A percentile compares a stretch with the other conserved stretches of the same genome.
Evolutionary conservation across 2,329 filamentous ascomycete genomes (phyloP).

Genomic region (Fusarium heterosporum): DNA sequence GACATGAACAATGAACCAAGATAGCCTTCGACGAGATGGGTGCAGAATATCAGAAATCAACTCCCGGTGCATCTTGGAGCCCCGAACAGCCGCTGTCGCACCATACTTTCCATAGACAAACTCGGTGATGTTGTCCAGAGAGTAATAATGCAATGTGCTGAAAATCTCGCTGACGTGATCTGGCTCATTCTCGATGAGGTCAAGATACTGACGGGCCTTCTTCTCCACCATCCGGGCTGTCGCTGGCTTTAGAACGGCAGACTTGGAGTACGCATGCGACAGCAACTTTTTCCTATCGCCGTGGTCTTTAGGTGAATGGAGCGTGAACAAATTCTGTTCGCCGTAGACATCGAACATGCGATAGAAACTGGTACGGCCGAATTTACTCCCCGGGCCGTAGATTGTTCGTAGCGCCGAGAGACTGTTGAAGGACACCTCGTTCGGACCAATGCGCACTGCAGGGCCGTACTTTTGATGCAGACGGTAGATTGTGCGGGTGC

Average conservation of each 20-base stretch:
- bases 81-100: slow-evolving; percentile 24
- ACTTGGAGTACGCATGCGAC: slow-evolving; percentile 65
- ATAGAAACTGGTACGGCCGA: slow-evolving; percentile 63
- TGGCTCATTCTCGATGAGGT: slow-evolving; percentile 20
- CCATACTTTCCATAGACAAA: slow-evolving; percentile 37
- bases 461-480: slow-evolving; percentile 61
- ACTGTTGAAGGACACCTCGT: slow-evolving; percentile 57
- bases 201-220: slow-evolving; percentile 29
- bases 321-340: slow-evolving; percentile 64
- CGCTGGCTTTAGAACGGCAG: slow-evolving; percentile 49
- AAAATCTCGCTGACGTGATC: slow-evolving; percentile 32
- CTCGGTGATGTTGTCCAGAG: slow-evolving; percentile 28
- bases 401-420: slow-evolving; percentile 62
- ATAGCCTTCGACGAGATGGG: slow-evolving; percentile 32
- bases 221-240: slow-evolving; percentile 34
- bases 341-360: slow-evolving; percentile 67
- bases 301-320: slow-evolving; percentile 57
- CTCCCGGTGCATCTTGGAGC: slow-evolving; percentile 14
- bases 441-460: slow-evolving; percentile 60
- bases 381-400: slow-evolving; percentile 65
- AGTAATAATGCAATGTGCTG: slow-evolving; percentile 36
- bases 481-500: slow-evolving; percentile 55
- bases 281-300: slow-evolving; percentile 64
- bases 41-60: slow-evolving; percentile 36
- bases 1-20: slow-evolving; percentile 32